Conservation (phyloP, 2,329 filamentous ascomycete species). For the Fusarium oxysporum region DNA sequence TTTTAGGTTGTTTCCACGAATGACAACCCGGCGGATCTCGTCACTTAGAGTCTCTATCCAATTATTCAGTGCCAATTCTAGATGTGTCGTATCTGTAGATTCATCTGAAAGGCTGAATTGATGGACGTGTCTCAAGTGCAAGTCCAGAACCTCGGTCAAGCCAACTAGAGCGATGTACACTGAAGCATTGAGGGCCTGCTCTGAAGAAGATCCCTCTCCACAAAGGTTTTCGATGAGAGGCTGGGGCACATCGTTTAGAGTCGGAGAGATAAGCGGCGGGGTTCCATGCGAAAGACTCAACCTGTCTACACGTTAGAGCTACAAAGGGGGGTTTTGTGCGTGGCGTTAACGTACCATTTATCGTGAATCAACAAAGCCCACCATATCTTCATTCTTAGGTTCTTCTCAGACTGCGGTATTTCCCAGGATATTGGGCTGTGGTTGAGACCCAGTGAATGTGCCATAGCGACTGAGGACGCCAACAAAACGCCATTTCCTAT, state of each 20-base stretch:
- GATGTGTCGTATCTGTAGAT: slow-evolving; percentile 41
- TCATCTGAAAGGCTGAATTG: slow-evolving; percentile 47
- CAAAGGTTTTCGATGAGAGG: slow-evolving; percentile 54
- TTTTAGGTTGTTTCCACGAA: slow-evolving; percentile 55
- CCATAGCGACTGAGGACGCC: slow-evolving; percentile 63
- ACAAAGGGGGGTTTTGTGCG: rapidly evolving
- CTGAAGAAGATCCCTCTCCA: slow-evolving; percentile 26
- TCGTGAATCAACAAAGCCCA: slow-evolving; percentile 67
- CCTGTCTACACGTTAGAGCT: slow-evolving; percentile 49
- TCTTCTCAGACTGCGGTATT: slow-evolving; percentile 63
- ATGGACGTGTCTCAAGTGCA: slow-evolving; percentile 51
- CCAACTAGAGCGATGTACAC: slow-evolving; percentile 60
- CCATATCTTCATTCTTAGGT: slow-evolving; percentile 65
- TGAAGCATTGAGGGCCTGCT: slow-evolving; percentile 44
- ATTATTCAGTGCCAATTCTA: slow-evolving; percentile 54
- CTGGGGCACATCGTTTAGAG: slow-evolving; percentile 61
- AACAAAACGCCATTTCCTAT: slow-evolving; percentile 66
- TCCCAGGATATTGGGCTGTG: slow-evolving; percentile 64
- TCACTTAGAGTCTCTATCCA: slow-evolving; percentile 59
- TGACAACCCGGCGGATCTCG: slow-evolving; percentile 54
- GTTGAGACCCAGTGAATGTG: slow-evolving; percentile 66
- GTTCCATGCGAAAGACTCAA: slow-evolving; percentile 65
- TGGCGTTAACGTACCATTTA: slow-evolving; percentile 57
- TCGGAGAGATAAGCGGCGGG: slow-evolving; percentile 58
- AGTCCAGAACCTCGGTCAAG: slow-evolving; percentile 55